These are phyloP conservation scores for Colletotrichum shisoi DNA, from an alignment of 2,329 filamentous ascomycete species.

Conservation along the genomic window DNA sequence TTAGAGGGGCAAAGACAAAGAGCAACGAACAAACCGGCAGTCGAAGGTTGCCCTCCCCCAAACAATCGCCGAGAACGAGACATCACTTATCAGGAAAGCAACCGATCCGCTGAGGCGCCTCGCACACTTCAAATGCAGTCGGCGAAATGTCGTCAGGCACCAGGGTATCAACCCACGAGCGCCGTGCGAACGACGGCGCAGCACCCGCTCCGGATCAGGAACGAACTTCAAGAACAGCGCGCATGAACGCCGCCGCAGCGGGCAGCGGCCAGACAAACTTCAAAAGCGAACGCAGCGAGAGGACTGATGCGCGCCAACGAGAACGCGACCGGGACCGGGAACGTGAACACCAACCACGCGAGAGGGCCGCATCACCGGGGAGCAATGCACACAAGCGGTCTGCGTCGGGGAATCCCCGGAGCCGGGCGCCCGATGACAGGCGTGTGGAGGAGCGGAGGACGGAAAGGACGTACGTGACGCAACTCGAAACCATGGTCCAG, in stretches of 20 bases:
- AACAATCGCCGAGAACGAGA: background rate
- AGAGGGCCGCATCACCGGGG: slow-evolving; percentile 49
- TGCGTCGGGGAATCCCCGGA: slow-evolving; percentile 65
- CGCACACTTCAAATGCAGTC: slow-evolving; percentile 48
- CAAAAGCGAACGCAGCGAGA: slow-evolving; percentile 45
- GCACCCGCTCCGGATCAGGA: slow-evolving; percentile 46
- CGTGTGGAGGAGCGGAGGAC: slow-evolving; percentile 64
- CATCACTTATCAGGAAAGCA: background rate
- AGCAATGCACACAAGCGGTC: slow-evolving; percentile 62
- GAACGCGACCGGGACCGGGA: slow-evolving; percentile 29
- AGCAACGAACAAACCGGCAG: background rate
- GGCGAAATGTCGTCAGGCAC: slow-evolving; percentile 54
- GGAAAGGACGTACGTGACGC: slow-evolving; percentile 65
- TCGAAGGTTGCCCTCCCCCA: background rate
- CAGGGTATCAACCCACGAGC: slow-evolving; percentile 52
- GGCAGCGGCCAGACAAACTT: slow-evolving; percentile 44
- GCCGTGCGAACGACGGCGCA: slow-evolving; percentile 52
- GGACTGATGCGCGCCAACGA: slow-evolving; percentile 32
- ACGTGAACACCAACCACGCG: slow-evolving; percentile 44
- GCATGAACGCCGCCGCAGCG: slow-evolving; percentile 47
- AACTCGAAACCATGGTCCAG: slow-evolving; percentile 68
- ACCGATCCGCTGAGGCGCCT: background rate
- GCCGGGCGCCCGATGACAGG: slow-evolving; percentile 54
- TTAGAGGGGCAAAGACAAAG: slow-evolving; percentile 33
- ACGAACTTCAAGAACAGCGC: slow-evolving; percentile 42